Percentiles rank a stretch among this genome's conserved stretches.
phyloP scores from a whole-genome alignment of 208 protist species.

The Lotmaria passim region DNA sequence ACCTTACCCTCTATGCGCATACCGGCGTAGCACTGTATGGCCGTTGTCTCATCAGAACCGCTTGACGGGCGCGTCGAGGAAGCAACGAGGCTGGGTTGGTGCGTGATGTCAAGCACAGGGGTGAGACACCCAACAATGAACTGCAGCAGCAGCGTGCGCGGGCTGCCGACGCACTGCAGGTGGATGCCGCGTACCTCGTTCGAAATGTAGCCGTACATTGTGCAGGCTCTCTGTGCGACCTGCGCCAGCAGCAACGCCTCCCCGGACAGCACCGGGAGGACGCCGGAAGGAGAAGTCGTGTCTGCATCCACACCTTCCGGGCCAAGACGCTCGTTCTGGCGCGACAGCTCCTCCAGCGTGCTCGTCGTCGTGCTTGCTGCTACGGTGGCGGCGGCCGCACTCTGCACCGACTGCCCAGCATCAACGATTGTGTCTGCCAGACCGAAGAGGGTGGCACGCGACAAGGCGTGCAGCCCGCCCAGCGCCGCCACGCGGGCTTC shows the following conservation, averaged over 20 bases:
- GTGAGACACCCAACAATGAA: slow-evolving; percentile 58
- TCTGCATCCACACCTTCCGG: not conserved
- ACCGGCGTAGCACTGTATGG: slow-evolving; percentile 29
- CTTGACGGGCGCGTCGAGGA: not conserved
- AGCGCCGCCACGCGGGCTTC: slow-evolving; percentile 33
- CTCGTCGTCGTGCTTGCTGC: not conserved
- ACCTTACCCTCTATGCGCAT: slow-evolving; percentile 24
- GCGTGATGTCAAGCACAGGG: slow-evolving; percentile 44
- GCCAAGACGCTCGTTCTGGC: not conserved
- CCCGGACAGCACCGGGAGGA: slow-evolving; percentile 30
- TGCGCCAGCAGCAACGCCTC: slow-evolving; percentile 51
- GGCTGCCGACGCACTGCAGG: slow-evolving; percentile 51
- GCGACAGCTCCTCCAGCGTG: slow-evolving; percentile 5
- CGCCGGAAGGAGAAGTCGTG: slow-evolving; percentile 3
- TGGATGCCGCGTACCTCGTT: slow-evolving; percentile 79
- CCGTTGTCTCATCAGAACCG: not conserved
- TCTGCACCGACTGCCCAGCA: not conserved
- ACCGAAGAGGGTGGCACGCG: slow-evolving; percentile 20
- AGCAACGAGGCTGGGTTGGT: not conserved
- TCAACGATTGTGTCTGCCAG: slow-evolving; percentile 3
- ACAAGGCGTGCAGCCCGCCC: slow-evolving; percentile 23
- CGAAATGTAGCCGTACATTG: slow-evolving; percentile 68
- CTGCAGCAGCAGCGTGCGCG: slow-evolving; percentile 67
- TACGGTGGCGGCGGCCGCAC: not conserved
- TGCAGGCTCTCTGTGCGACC: slow-evolving; percentile 48